Conservation (phyloP, 495 filamentous ascomycete genomes). For the Daldinia loculata region DNA sequence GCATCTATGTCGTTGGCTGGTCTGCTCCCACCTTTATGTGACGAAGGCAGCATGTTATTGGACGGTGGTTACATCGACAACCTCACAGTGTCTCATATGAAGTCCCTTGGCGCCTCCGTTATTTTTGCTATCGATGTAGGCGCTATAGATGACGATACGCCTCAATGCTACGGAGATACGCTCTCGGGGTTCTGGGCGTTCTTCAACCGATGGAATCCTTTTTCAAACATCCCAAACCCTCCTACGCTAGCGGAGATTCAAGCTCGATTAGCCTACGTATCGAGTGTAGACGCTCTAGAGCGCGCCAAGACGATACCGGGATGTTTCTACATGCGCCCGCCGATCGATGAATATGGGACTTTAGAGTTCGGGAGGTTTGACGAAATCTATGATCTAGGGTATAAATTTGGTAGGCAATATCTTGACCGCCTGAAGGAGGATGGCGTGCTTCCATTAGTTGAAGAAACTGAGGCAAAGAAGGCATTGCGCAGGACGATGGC, state of each 20-base stretch:
- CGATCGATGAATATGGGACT: conserved; percentile 91
- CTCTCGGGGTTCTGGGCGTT: conserved; percentile 96
- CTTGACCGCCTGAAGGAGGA: conserved; percentile 76
- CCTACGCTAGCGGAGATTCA: conserved; percentile 97
- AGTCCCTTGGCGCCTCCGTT: conserved; percentile 86
- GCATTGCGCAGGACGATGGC: conserved; percentile 92
- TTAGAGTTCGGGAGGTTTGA: conserved; percentile 97
- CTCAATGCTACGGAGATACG: conserved; percentile 90
- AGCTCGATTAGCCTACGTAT: conserved; percentile 91
- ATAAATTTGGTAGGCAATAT: conserved; percentile 82
- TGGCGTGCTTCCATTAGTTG: conserved; percentile 72
- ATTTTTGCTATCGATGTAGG: conserved; percentile 98
- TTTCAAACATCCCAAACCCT: conserved; percentile 85
- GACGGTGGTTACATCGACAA: conserved; percentile 99
- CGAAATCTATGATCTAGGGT: conserved; percentile 92
- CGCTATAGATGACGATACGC: conserved; percentile 85
- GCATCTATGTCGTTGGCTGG: conserved; percentile 97
- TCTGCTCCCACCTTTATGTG: conserved; percentile 90
- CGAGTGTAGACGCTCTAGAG: conserved; percentile 90
- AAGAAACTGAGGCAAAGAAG: conserved; percentile 87
- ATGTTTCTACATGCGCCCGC: conserved; percentile 94
- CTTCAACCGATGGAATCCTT: conserved; percentile 95
- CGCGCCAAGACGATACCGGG: conserved; percentile 87
- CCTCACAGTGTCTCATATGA: conserved; percentile 96
- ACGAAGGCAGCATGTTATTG: conserved; percentile 94